Conservation (phyloP, 129 eudicot species). For the Lonicera japonica region DNA sequence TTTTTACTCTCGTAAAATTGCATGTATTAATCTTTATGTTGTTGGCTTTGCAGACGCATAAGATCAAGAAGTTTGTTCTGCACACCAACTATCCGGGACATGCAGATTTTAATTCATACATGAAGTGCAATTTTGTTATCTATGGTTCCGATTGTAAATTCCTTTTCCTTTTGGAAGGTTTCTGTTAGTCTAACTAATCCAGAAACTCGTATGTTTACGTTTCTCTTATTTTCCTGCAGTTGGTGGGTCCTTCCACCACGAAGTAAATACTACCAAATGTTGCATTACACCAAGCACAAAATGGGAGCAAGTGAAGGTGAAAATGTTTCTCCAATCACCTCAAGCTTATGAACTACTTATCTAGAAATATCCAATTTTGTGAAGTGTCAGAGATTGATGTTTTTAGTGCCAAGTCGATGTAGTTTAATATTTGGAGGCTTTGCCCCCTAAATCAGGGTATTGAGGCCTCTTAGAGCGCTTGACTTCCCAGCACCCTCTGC, state of each 20-base stretch:
- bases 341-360: conserved; percentile 3
- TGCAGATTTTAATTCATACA: conserved; percentile 89
- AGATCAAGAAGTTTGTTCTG: conserved; percentile 85
- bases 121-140: conserved; percentile 89
- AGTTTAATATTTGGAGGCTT: no score
- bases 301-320: conserved; percentile 97
- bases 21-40: background rate
- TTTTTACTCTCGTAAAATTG: background rate
- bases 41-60: conserved; percentile 60
- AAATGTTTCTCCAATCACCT: conserved; percentile 1
- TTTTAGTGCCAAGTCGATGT: no score
- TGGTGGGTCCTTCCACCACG: conserved; percentile 55
- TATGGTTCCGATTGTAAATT: conserved; percentile 58
- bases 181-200: background rate
- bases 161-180: conserved; percentile 1
- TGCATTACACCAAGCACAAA: conserved; percentile 80
- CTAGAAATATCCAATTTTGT: background rate
- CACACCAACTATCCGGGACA: conserved; percentile 98
- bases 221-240: conserved; percentile 25
- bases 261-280: conserved; percentile 40
- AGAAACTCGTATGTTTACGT: conserved; percentile 9
- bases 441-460: background rate
- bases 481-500: no score
- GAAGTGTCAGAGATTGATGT: background rate
- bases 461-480: no score